Conservation (phyloP, 768 basidiomycete species). For the Lyophyllum atratum region DNA sequence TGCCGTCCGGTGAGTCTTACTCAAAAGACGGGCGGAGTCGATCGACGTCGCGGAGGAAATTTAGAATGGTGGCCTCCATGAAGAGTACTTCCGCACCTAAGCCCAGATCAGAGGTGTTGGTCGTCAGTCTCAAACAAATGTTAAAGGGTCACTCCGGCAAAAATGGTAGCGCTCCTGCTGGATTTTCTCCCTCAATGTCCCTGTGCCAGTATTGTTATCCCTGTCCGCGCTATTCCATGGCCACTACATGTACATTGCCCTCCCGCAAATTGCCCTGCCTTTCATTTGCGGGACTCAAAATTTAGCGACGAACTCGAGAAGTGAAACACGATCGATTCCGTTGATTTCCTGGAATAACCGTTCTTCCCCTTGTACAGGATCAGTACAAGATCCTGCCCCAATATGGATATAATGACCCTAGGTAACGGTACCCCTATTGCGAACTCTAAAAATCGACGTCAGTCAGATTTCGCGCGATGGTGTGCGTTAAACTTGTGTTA, state of each 20-base stretch:
- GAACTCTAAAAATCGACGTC: constrained; percentile 33
- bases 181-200: background rate
- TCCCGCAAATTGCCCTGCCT: background rate
- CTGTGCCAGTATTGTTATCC: background rate
- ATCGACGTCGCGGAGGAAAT: constrained; percentile 41
- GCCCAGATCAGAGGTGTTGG: constrained; percentile 18
- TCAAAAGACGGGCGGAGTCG: constrained; percentile 26
- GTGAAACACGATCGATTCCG: constrained; percentile 52
- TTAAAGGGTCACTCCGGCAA: background rate
- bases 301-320: constrained; percentile 17
- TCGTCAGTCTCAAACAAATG: constrained; percentile 6
- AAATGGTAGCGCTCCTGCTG: background rate
- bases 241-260: background rate
- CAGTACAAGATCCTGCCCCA: constrained; percentile 28
- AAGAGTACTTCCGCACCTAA: constrained; percentile 40
- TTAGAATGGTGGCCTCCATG: constrained; percentile 30
- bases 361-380: constrained; percentile 26
- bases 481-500: background rate
- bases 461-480: constrained; percentile 4
- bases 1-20: constrained; percentile 21
- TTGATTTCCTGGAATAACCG: constrained; percentile 24
- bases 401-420: constrained; percentile 41
- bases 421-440: constrained; percentile 35
- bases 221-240: background rate
- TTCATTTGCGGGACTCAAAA: constrained; percentile 14